Evolutionary conservation across 345 rosid genomes (phyloP).

Genomic region (Draba incana): DNA sequence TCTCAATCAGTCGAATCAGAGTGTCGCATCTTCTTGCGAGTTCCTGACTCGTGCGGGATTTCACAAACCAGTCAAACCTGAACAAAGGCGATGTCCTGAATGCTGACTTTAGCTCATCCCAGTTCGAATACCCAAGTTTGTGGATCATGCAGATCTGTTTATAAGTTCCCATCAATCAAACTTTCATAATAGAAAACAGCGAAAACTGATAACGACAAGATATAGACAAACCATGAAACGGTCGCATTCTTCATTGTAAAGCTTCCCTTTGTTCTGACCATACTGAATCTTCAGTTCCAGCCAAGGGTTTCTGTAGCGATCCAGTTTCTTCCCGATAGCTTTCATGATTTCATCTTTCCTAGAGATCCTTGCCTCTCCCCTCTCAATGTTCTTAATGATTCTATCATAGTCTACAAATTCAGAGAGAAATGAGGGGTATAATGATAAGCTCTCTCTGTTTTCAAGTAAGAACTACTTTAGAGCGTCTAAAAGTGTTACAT

Average conservation of each 20-base stretch:
- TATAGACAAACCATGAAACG: constrained; percentile 71
- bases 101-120: constrained; percentile 99
- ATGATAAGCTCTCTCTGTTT: not conserved
- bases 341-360: constrained; percentile 99
- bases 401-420: constrained; percentile 79
- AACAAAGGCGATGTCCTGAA: constrained; percentile 89
- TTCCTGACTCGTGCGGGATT: constrained; percentile 98
- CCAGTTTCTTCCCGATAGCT: constrained; percentile 97
- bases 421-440: not conserved
- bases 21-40: constrained; percentile 97
- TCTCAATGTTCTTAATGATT: constrained; percentile 94
- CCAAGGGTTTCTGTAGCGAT: constrained; percentile 99
- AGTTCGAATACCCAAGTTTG: constrained; percentile 98
- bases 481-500: constrained; percentile 21
- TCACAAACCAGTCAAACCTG: constrained; percentile 99
- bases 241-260: constrained; percentile 97
- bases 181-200: not conserved
- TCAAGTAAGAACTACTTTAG: not conserved
- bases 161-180: not conserved
- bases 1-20: constrained; percentile 90
- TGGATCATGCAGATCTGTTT: constrained; percentile 97
- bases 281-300: constrained; percentile 96
- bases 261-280: constrained; percentile 97
- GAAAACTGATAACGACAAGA: not conserved
- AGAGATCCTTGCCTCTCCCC: constrained; percentile 97